phyloP scores from a whole-genome alignment of 495 filamentous ascomycete species.

The Lindgomyces ingoldianus region DNA sequence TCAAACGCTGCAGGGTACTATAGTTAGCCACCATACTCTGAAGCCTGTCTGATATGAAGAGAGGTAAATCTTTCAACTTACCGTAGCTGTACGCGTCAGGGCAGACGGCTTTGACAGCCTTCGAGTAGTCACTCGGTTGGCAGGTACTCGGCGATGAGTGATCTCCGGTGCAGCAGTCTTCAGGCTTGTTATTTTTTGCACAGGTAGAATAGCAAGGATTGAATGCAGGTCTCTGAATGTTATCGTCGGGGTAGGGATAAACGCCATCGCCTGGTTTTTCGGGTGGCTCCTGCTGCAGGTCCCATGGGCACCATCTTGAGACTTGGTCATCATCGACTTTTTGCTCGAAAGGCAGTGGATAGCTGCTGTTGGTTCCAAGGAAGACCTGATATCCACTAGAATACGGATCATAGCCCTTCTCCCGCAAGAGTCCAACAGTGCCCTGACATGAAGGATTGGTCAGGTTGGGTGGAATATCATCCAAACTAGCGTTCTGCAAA shows the following conservation, averaged over 20 bases:
- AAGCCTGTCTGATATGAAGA: neutral
- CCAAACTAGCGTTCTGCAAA: slow-evolving; percentile 53
- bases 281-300: slow-evolving; percentile 65
- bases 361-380: slow-evolving; percentile 57
- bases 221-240: slow-evolving; percentile 64
- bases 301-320: slow-evolving; percentile 74
- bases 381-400: slow-evolving; percentile 42
- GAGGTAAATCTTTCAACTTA: slow-evolving; percentile 30
- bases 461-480: slow-evolving; percentile 68
- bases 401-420: slow-evolving; percentile 47
- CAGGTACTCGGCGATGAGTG: slow-evolving; percentile 61
- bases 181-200: slow-evolving; percentile 56
- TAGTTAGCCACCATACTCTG: neutral
- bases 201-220: slow-evolving; percentile 73
- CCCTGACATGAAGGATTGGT: slow-evolving; percentile 72
- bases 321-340: slow-evolving; percentile 53
- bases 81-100: slow-evolving; percentile 79
- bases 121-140: slow-evolving; percentile 62
- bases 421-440: slow-evolving; percentile 57
- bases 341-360: slow-evolving; percentile 64
- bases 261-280: slow-evolving; percentile 65
- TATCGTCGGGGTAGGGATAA: slow-evolving; percentile 73
- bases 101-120: slow-evolving; percentile 67
- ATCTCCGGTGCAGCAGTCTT: slow-evolving; percentile 70
- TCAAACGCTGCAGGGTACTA: slow-evolving; percentile 59